Percentiles rank a stretch among this genome's conserved stretches.
phyloP scores from a whole-genome alignment of 2,329 filamentous ascomycete species.

The Fusarium nygamai region DNA sequence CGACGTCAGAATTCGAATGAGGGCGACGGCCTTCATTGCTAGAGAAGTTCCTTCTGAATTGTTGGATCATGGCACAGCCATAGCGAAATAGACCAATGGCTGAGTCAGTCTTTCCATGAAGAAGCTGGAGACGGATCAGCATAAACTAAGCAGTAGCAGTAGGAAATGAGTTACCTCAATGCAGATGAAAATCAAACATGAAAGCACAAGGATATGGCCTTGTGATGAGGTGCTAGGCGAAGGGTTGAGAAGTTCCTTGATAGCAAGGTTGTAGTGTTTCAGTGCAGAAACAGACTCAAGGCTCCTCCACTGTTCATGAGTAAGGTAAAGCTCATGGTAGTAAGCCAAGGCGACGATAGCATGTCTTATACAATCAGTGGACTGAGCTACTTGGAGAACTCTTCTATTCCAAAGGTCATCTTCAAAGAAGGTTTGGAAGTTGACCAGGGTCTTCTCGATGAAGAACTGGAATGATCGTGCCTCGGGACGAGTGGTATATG shows the following conservation, averaged over 20 bases:
- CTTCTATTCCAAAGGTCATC: conserved; percentile 18
- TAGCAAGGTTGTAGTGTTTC: conserved; percentile 26
- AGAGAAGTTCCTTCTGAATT: not conserved
- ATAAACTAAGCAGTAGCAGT: fast-evolving
- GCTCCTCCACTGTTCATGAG: not conserved
- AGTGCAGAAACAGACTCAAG: not conserved
- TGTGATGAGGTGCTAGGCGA: not conserved
- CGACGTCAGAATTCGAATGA: not conserved
- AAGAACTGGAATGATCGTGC: conserved; percentile 23
- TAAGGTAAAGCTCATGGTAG: conserved; percentile 16
- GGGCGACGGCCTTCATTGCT: fast-evolving
- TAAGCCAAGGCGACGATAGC: conserved; percentile 7
- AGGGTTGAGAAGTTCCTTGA: not conserved
- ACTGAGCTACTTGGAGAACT: conserved; percentile 13
- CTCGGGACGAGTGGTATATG: not conserved
- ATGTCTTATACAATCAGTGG: conserved; percentile 4
- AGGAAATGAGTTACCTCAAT: not conserved
- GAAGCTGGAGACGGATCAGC: not conserved
- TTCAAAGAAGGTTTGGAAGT: conserved; percentile 24
- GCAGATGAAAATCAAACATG: conserved; percentile 28
- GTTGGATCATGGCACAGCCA: conserved; percentile 27
- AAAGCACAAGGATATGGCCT: conserved; percentile 5
- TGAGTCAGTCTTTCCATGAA: conserved; percentile 24
- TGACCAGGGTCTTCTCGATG: conserved; percentile 16
- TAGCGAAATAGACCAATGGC: conserved; percentile 25